Conservation (phyloP, 2,329 filamentous ascomycete species). For the Fusarium xylarioides region DNA sequence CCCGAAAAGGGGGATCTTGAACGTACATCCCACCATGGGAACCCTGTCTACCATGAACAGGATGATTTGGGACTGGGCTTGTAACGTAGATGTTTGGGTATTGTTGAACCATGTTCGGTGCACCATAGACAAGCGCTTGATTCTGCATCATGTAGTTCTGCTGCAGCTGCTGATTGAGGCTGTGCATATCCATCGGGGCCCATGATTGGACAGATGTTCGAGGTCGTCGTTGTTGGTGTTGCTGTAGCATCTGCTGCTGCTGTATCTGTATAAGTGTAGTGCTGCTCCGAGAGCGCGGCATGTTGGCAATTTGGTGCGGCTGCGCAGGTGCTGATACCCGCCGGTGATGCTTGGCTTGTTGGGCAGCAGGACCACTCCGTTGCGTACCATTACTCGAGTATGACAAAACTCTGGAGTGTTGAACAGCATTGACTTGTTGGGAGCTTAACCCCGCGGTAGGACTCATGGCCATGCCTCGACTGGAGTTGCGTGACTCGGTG, state of each 20-base stretch:
- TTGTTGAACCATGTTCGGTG: conserved; percentile 33
- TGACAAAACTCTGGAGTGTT: conserved; percentile 22
- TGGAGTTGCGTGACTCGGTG: conserved; percentile 25
- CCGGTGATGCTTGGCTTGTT: conserved; percentile 31
- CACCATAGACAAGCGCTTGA: conserved; percentile 26
- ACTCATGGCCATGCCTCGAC: conserved; percentile 9
- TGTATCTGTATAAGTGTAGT: conserved; percentile 26
- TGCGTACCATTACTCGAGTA: conserved; percentile 33
- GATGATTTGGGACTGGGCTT: conserved; percentile 8
- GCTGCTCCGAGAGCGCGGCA: conserved; percentile 24
- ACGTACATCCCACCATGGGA: conserved; percentile 27
- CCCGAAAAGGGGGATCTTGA: conserved; percentile 55
- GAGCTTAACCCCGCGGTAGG: not conserved
- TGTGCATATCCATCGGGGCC: conserved; percentile 32
- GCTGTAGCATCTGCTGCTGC: conserved; percentile 26
- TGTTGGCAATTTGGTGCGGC: not conserved
- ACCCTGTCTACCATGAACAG: conserved; percentile 16
- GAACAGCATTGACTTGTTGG: conserved; percentile 10
- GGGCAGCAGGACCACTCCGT: not conserved
- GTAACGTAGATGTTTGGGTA: conserved; percentile 32
- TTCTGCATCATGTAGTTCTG: conserved; percentile 36
- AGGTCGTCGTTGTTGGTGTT: conserved; percentile 15
- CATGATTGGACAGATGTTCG: conserved; percentile 26
- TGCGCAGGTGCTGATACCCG: conserved; percentile 33
- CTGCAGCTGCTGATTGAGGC: conserved; percentile 30